A percentile compares a stretch with the other conserved stretches of the same genome.
Evolutionary conservation across 1,139 yeast genomes (phyloP).

Genomic region (Scheffersomyces insectosa): DNA sequence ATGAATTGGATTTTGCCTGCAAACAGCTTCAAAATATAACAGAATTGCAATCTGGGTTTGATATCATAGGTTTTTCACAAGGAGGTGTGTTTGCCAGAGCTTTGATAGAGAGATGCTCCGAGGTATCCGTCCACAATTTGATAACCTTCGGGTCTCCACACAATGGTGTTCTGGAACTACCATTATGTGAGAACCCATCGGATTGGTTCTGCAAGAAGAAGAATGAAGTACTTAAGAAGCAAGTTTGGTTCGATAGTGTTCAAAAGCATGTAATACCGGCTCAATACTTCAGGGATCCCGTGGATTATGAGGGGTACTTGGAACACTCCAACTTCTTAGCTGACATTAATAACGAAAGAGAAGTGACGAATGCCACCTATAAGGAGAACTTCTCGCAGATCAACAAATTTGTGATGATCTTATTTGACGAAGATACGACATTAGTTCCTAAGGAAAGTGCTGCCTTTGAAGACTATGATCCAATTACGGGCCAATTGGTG

Average conservation of each 20-base stretch:
- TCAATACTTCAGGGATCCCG: conserved; percentile 68
- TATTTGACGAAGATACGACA: conserved; percentile 63
- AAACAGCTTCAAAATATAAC: conserved; percentile 38
- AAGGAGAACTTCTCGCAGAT: conserved; percentile 41
- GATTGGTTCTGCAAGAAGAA: conserved; percentile 66
- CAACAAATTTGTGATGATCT: conserved; percentile 57
- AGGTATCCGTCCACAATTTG: conserved; percentile 51
- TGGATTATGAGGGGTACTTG: conserved; percentile 47
- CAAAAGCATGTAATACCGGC: conserved; percentile 69
- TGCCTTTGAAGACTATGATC: conserved; percentile 60
- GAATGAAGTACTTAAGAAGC: conserved; percentile 55
- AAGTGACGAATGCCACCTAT: conserved; percentile 32
- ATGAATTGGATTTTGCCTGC: conserved; percentile 38
- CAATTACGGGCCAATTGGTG: conserved; percentile 38
- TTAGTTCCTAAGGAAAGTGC: conserved; percentile 75
- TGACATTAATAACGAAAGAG: conserved; percentile 64
- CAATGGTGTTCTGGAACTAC: conserved; percentile 72
- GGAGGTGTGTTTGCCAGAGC: conserved; percentile 77
- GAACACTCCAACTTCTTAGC: conserved; percentile 58
- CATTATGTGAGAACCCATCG: conserved; percentile 50
- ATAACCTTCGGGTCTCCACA: conserved; percentile 85
- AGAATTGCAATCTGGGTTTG: conserved; percentile 56
- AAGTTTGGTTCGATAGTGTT: conserved; percentile 59
- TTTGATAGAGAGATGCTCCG: conserved; percentile 56
- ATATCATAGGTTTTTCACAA: conserved; percentile 79